Evolutionary conservation across 2,329 filamentous ascomycete genomes (phyloP).

Genomic region (Scedosporium dehoogii): DNA sequence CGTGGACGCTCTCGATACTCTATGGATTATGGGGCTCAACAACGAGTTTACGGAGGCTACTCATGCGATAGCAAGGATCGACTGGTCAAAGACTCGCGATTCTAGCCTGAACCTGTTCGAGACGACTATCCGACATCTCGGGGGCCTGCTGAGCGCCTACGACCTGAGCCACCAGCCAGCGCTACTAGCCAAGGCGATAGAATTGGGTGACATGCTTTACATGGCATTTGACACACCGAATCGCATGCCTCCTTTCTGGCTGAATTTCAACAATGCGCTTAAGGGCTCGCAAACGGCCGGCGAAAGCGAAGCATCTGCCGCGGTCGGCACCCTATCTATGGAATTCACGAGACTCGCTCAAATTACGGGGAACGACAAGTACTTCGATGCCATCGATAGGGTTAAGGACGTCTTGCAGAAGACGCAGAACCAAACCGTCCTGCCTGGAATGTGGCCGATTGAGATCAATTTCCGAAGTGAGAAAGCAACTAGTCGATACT

Average conservation of each 20-base stretch:
- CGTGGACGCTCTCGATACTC: constrained; percentile 50
- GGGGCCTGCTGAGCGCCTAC: constrained; percentile 58
- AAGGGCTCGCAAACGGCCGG: constrained; percentile 23
- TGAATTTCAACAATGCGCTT: constrained; percentile 31
- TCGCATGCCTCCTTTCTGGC: constrained; percentile 46
- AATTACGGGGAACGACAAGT: constrained; percentile 48
- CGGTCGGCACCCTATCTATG: constrained; percentile 47
- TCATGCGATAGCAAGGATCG: constrained; percentile 33
- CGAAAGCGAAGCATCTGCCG: constrained; percentile 16
- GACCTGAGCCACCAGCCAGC: constrained; percentile 49
- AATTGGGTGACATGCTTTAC: constrained; percentile 57
- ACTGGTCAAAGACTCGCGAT: constrained; percentile 36
- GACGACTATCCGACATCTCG: constrained; percentile 62
- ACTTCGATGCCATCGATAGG: constrained; percentile 51
- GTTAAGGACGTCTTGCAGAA: constrained; percentile 45
- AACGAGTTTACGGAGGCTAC: constrained; percentile 47
- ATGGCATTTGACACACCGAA: constrained; percentile 59
- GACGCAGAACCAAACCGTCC: constrained; percentile 39
- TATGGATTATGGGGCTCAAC: constrained; percentile 51
- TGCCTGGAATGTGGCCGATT: constrained; percentile 56
- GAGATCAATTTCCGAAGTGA: constrained; percentile 43
- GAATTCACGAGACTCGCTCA: constrained; percentile 56
- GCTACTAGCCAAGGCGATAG: constrained; percentile 51
- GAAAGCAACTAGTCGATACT: background rate
- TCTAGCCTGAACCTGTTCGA: constrained; percentile 48